A percentile compares a stretch with the other conserved stretches of the same genome.
Conservation (phyloP, 2,329 filamentous ascomycete genomes). For the Dothiorella sarmentorum region DNA sequence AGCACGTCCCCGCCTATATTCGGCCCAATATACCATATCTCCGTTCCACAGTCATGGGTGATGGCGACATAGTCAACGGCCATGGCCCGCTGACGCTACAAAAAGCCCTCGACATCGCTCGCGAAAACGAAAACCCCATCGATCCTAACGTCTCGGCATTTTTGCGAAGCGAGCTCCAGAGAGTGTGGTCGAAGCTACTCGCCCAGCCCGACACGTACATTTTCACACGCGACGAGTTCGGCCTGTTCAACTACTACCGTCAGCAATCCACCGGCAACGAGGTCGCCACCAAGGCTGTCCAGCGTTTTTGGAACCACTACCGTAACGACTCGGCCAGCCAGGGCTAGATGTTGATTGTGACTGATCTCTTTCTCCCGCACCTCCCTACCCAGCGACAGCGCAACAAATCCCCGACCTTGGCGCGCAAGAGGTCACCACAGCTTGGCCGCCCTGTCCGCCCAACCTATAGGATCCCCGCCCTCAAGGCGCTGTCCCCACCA, state of each 20-base stretch:
- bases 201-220: slow-evolving; percentile 66
- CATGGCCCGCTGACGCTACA: slow-evolving; percentile 52
- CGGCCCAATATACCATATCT: background rate
- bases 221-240: slow-evolving; percentile 73
- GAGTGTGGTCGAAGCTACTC: slow-evolving; percentile 67
- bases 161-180: slow-evolving; percentile 56
- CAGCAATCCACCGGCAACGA: slow-evolving; percentile 57
- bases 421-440: background rate
- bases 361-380: slow-evolving; percentile 13
- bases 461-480: slow-evolving; percentile 9
- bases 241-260: slow-evolving; percentile 82
- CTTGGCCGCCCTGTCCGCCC: background rate
- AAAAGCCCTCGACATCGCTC: slow-evolving; percentile 70
- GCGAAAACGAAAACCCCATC: slow-evolving; percentile 66
- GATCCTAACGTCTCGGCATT: slow-evolving; percentile 62
- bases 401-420: slow-evolving; percentile 1
- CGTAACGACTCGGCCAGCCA: slow-evolving; percentile 22
- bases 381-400: background rate
- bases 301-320: slow-evolving; percentile 55
- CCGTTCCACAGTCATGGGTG: slow-evolving; percentile 34
- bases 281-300: slow-evolving; percentile 51
- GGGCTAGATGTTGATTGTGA: slow-evolving; percentile 5
- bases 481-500: slow-evolving; percentile 1
- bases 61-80: slow-evolving; percentile 38
- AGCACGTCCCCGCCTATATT: slow-evolving; percentile 19